Evolutionary conservation across 805 yeast species (phyloP), one percentile per base, ranked within the genome.

Genomic region (Saccharomycodes ludwigii): DNA sequence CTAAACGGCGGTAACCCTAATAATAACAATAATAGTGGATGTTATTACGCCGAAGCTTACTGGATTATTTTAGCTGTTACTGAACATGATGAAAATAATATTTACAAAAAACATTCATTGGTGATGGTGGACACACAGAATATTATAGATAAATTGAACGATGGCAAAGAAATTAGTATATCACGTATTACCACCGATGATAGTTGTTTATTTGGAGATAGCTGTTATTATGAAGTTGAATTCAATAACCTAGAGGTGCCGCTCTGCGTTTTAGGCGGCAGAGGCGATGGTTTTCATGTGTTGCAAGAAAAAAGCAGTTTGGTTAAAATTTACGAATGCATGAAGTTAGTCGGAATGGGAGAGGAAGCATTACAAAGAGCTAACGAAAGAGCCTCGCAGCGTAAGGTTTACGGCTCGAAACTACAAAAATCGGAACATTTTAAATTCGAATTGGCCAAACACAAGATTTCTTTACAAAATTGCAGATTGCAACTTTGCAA

Each of bases 241-340:
- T 74, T 74, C 48, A 51, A 58, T 21, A 55, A 67, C 43, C 66
- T 59, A 38, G 68, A 61, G 32, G 61, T 73, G 7, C 65, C 71
- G 3, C 17, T 15, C 17, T n/a, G 10, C 6, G 41, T 50, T 12
- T 59, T 64, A 32, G 66, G 59, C 48, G 47, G 54, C n/a, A 55
- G 70, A 34, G 79, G 81, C 18, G 61, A 64, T 34, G 82, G 81
- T 2, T 74, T 73, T 45, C 73, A 68, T 38, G 59, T 74, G 40
- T 70, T 74, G 41, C 80, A 73, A 50, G 70, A 76, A 15, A 61
- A 80, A 35, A 58, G 74, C 25, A 80, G 80, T 2, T 79, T 80
- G 1, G 80, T 81, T n/a, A 58, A 80, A 47, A 68, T 74, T 40
- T 81, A 73, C 50, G 80, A 74, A 49, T 74, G 80, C 50, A 73